Conservation (phyloP, 2,329 filamentous ascomycete genomes). For the Epicoccum sorghinum region DNA sequence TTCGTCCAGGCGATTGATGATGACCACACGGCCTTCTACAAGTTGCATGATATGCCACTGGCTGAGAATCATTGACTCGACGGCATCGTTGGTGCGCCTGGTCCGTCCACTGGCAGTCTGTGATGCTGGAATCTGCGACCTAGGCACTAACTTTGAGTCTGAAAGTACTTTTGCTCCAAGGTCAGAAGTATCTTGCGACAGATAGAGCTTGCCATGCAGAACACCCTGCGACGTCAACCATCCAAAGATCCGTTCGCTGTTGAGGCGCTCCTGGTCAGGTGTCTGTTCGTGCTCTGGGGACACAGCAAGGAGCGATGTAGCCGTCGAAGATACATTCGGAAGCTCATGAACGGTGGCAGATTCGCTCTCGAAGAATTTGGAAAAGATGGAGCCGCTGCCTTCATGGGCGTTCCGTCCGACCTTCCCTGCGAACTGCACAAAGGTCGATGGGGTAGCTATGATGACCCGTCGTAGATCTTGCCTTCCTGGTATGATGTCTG, state of each 20-base stretch:
- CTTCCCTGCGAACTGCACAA: slow-evolving; percentile 83
- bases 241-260: slow-evolving; percentile 77
- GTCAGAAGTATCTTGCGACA: slow-evolving; percentile 64
- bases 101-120: slow-evolving; percentile 69
- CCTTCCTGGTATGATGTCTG: slow-evolving; percentile 72
- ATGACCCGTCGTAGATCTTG: slow-evolving; percentile 78
- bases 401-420: slow-evolving; percentile 75
- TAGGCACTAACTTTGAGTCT: slow-evolving; percentile 77
- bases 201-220: slow-evolving; percentile 80
- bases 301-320: slow-evolving; percentile 72
- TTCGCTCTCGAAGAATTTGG: slow-evolving; percentile 86
- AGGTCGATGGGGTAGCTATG: slow-evolving; percentile 75
- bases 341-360: slow-evolving; percentile 78
- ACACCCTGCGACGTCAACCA: slow-evolving; percentile 91
- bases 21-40: slow-evolving; percentile 81
- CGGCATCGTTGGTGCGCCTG: slow-evolving; percentile 71
- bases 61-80: slow-evolving; percentile 82
- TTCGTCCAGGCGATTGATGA: slow-evolving; percentile 85
- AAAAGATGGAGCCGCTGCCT: slow-evolving; percentile 83
- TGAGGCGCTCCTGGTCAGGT: slow-evolving; percentile 57
- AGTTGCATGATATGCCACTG: slow-evolving; percentile 92
- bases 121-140: slow-evolving; percentile 72
- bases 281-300: slow-evolving; percentile 73
- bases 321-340: slow-evolving; percentile 62
- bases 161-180: slow-evolving; percentile 77